These are phyloP conservation scores for Skeletonema tropicum DNA, from an alignment of 108 stramenopile species.

Conservation along the genomic window DNA sequence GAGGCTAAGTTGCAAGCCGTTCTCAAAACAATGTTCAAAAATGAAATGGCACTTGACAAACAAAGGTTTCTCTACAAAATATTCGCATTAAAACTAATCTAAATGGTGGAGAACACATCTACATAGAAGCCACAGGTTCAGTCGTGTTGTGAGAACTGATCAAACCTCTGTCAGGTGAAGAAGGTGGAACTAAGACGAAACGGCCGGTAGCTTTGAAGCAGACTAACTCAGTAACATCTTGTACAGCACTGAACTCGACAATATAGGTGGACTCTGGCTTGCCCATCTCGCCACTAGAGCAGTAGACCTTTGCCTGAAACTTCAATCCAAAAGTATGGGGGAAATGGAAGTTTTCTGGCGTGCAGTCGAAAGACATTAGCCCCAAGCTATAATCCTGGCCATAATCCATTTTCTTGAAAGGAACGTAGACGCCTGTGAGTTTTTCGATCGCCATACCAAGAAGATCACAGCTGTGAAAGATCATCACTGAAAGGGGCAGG, in stretches of 20 bases:
- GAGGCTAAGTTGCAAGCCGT: not conserved
- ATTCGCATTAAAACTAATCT: no score
- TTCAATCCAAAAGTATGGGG: constrained; percentile 18
- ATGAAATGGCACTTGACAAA: no score
- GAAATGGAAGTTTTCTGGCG: constrained; percentile 31
- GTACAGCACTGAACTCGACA: constrained; percentile 17
- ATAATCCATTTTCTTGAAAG: constrained; percentile 15
- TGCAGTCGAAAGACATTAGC: constrained; percentile 21
- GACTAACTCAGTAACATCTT: constrained; percentile 8
- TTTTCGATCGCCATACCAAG: constrained; percentile 28
- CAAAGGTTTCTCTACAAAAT: no score
- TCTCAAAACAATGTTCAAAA: no score
- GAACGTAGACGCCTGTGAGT: constrained; percentile 21
- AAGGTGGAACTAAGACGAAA: constrained; percentile 2
- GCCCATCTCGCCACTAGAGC: constrained; percentile 23
- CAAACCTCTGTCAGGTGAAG: not conserved
- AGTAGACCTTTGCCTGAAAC: constrained; percentile 28
- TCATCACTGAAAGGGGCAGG: constrained; percentile 36
- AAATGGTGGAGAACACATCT: no score
- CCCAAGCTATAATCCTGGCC: constrained; percentile 14
- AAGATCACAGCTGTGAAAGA: constrained; percentile 33
- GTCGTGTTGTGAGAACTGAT: not conserved
- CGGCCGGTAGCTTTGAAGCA: constrained; percentile 29
- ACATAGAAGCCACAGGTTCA: not conserved
- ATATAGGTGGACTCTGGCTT: constrained; percentile 20